Evolutionary conservation across 495 filamentous ascomycete genomes (phyloP).

Genomic region (Aspergillus homomorphus): DNA sequence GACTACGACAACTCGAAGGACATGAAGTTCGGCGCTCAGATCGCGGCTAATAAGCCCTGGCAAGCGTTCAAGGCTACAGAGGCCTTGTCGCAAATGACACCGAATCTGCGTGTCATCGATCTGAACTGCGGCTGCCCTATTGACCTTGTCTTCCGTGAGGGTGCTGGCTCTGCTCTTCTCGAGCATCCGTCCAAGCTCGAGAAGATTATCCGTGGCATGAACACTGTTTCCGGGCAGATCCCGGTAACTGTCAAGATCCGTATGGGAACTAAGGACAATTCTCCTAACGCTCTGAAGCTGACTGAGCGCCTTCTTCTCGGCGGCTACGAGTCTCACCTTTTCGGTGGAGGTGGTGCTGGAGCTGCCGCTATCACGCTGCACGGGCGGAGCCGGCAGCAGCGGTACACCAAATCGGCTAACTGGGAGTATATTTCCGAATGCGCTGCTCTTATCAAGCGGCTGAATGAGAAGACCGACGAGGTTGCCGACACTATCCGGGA

Average conservation of each 20-base stretch:
- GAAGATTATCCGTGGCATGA: slow-evolving; percentile 93
- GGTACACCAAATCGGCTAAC: slow-evolving; percentile 84
- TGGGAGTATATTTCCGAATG: slow-evolving; percentile 93
- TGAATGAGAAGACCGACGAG: slow-evolving; percentile 61
- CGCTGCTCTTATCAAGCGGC: slow-evolving; percentile 73
- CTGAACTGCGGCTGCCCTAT: slow-evolving; percentile 97
- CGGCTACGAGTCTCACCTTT: slow-evolving; percentile 58
- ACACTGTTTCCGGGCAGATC: slow-evolving; percentile 77
- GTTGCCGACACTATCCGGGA: slow-evolving; percentile 73
- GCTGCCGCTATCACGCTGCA: slow-evolving; percentile 92
- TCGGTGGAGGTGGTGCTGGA: slow-evolving; percentile 65
- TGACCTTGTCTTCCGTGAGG: slow-evolving; percentile 80
- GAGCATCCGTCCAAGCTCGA: slow-evolving; percentile 80
- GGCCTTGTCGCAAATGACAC: slow-evolving; percentile 67
- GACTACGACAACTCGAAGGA: slow-evolving; percentile 81
- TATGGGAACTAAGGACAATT: slow-evolving; percentile 79
- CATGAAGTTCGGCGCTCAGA: slow-evolving; percentile 84
- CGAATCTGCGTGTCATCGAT: slow-evolving; percentile 82
- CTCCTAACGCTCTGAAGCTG: slow-evolving; percentile 75
- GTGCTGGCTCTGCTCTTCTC: slow-evolving; percentile 91
- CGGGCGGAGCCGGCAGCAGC: slow-evolving; percentile 87
- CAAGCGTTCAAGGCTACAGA: slow-evolving; percentile 84
- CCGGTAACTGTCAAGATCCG: slow-evolving; percentile 93
- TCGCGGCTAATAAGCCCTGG: slow-evolving; percentile 86
- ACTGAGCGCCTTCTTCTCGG: slow-evolving; percentile 80